These are phyloP conservation scores for Emericellopsis cladophorae DNA, from an alignment of 2,329 filamentous ascomycete genomes.

Conservation along the genomic window DNA sequence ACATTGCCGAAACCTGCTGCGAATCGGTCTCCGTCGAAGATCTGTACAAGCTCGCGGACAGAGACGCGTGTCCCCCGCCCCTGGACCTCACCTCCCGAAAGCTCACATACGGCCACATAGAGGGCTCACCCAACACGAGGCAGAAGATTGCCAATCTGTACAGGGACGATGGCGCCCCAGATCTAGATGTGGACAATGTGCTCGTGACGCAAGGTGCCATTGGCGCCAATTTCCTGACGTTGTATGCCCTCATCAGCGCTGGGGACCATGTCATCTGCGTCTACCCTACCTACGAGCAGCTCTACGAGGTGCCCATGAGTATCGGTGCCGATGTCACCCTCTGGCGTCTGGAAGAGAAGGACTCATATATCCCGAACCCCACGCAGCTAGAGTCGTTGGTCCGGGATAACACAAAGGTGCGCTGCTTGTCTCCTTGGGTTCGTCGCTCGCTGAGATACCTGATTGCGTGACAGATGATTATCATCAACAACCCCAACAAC, in stretches of 20 bases:
- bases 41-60: slow-evolving; percentile 44
- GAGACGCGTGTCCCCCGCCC: slow-evolving; percentile 27
- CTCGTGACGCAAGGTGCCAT: slow-evolving; percentile 73
- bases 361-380: slow-evolving; percentile 55
- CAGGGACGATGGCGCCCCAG: slow-evolving; percentile 19
- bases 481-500: slow-evolving; percentile 67
- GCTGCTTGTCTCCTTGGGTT: not conserved
- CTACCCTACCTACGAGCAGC: slow-evolving; percentile 77
- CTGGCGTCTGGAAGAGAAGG: slow-evolving; percentile 55
- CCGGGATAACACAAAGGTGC: slow-evolving; percentile 56
- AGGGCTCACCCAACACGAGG: slow-evolving; percentile 51
- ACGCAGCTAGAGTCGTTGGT: slow-evolving; percentile 53
- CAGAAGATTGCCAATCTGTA: slow-evolving; percentile 53
- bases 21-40: slow-evolving; percentile 63
- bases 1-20: slow-evolving; percentile 71
- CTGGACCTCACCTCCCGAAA: slow-evolving; percentile 33
- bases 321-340: slow-evolving; percentile 66
- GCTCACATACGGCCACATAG: slow-evolving; percentile 64
- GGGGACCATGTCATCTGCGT: slow-evolving; percentile 80
- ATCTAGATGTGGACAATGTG: slow-evolving; percentile 43
- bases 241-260: slow-evolving; percentile 59
- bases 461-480: slow-evolving; percentile 23
- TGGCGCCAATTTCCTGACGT: slow-evolving; percentile 67
- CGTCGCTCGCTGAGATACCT: not conserved
- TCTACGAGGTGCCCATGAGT: slow-evolving; percentile 63